Conservation (phyloP, 148 eudicot species). For the Persicaria tinctoria region DNA sequence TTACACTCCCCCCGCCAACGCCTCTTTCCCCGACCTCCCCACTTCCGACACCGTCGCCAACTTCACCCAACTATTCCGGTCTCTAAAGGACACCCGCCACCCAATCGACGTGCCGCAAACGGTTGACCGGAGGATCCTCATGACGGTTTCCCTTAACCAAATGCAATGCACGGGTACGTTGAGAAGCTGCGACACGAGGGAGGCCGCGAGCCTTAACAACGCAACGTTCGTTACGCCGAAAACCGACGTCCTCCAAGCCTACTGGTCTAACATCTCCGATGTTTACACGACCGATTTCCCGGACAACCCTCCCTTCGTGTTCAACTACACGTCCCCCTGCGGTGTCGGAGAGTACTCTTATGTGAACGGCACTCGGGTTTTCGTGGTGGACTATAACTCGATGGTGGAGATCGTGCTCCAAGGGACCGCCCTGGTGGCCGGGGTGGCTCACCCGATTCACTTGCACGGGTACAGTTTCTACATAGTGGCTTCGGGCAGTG, state of each 20-base stretch:
- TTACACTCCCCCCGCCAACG: neutral
- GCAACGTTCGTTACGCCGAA: constrained; percentile 19
- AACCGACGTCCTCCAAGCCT: constrained; percentile 18
- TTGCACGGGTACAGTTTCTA: constrained; percentile 3
- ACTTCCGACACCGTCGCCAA: neutral
- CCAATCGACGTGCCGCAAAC: constrained; percentile 19
- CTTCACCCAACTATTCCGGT: constrained; percentile 13
- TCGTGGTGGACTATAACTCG: constrained; percentile 3
- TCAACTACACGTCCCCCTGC: neutral
- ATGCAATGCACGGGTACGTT: constrained; percentile 4
- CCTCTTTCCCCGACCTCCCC: constrained; percentile 24
- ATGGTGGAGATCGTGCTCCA: neutral
- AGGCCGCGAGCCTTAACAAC: constrained; percentile 27
- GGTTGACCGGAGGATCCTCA: constrained; percentile 5
- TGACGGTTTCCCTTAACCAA: constrained; percentile 17
- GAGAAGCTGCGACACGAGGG: neutral
- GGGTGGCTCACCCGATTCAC: neutral
- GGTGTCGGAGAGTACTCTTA: neutral
- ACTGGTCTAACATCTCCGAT: neutral
- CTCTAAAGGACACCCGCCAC: constrained; percentile 8
- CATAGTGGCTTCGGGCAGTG: neutral
- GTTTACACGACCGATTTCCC: constrained; percentile 8
- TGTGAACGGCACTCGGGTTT: constrained; percentile 5
- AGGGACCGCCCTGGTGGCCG: neutral
- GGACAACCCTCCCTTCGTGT: neutral